Conservation (phyloP, 306 rosid genomes). For the Ziziphus jujuba region DNA sequence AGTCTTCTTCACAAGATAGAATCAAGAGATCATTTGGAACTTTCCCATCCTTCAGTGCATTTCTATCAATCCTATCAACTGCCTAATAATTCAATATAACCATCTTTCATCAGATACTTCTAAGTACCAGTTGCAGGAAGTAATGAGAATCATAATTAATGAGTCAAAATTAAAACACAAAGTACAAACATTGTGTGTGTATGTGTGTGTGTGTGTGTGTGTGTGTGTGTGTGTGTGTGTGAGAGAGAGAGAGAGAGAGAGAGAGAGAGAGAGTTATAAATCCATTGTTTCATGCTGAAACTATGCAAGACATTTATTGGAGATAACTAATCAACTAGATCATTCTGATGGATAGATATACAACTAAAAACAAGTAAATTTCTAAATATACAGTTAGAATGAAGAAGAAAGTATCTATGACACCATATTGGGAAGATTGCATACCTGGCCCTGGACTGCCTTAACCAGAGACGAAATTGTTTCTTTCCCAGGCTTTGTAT, state of each 20-base stretch:
- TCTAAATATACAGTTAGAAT: neutral
- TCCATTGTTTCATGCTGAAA: neutral
- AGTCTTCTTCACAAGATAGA: conserved; percentile 91
- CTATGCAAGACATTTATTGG: neutral
- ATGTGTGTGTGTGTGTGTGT: too few relatives aligned
- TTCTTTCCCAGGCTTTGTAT: conserved; percentile 80
- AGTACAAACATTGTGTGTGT: too few relatives aligned
- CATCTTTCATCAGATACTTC: neutral
- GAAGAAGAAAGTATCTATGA: neutral
- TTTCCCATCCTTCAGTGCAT: conserved; percentile 48
- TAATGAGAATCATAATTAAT: conserved; percentile 21
- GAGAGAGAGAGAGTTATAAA: neutral
- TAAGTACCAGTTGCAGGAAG: conserved; percentile 22
- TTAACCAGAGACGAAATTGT: conserved; percentile 61
- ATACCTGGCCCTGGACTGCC: conserved; percentile 85
- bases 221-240: too few relatives aligned
- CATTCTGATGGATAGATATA: too few relatives aligned
- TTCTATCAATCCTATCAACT: conserved; percentile 65
- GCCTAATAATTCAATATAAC: conserved; percentile 41
- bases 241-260: too few relatives aligned
- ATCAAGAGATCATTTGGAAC: conserved; percentile 71
- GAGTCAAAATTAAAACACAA: neutral
- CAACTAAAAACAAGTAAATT: too few relatives aligned
- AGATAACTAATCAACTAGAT: neutral
- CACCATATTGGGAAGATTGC: conserved; percentile 1